Evolutionary conservation across 495 filamentous ascomycete genomes (phyloP).

Genomic region (Lineolata rhizophorae): DNA sequence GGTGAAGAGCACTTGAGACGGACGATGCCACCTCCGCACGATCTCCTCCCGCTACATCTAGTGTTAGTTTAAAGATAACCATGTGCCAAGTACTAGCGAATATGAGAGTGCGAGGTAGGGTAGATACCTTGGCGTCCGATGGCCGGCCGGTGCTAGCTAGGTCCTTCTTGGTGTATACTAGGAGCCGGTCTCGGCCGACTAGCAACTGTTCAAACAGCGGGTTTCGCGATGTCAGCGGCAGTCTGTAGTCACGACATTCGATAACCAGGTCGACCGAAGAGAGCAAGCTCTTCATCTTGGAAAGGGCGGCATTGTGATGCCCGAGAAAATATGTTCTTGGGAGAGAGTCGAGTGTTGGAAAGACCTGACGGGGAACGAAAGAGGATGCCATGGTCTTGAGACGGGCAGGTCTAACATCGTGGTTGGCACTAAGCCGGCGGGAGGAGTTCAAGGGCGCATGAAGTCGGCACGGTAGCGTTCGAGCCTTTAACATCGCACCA

Average conservation of each 20-base stretch:
- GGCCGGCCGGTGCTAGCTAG: conserved; percentile 27
- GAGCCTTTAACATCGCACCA: no score
- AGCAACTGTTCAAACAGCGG: conserved; percentile 70
- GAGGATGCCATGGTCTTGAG: conserved; percentile 9
- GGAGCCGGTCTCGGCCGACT: conserved; percentile 41
- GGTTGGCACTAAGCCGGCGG: neutral
- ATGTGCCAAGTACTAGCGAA: neutral
- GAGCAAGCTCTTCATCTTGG: conserved; percentile 67
- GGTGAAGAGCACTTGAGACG: conserved; percentile 42
- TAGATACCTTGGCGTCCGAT: conserved; percentile 13
- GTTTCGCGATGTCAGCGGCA: conserved; percentile 74
- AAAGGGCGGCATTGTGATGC: conserved; percentile 69
- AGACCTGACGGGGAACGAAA: conserved; percentile 55
- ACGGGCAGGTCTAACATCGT: neutral
- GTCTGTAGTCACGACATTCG: conserved; percentile 84
- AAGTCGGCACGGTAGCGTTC: no score
- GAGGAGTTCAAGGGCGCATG: no score
- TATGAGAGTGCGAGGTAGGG: neutral
- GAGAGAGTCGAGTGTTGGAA: conserved; percentile 45
- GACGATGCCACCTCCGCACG: conserved; percentile 35
- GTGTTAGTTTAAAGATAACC: conserved; percentile 2
- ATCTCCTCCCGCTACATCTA: conserved; percentile 25
- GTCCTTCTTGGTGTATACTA: conserved; percentile 86
- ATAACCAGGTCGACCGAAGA: conserved; percentile 69
- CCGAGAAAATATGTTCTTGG: conserved; percentile 92